Evolutionary conservation across 2,329 filamentous ascomycete species (phyloP), one percentile per base, ranked within the genome.

Genomic region (Aspergillus glaucus): DNA sequence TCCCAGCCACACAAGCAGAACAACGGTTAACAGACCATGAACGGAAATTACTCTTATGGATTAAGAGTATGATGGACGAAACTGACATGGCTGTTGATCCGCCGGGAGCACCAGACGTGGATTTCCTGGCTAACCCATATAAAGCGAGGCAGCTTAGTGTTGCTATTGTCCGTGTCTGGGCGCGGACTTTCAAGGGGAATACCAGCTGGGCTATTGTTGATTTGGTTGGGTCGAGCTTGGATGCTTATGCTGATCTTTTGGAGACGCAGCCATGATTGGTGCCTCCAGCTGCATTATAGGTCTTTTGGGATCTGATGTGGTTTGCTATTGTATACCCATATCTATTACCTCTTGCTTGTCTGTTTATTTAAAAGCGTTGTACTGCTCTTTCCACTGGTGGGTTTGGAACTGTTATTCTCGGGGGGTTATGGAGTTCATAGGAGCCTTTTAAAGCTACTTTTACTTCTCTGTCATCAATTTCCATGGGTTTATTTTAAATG

Each of bases 11-110:
- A 2, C 71, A 72, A 41, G 55, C 63, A 6, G 70, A 73, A 42
- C 70, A 74, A 44, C 59, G 64, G 22, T 60, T 75, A 14, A 73
- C 72, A 3, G 73, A 74, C 24, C 72, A 75, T 50, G 73, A 75
- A 57, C 62, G 71, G 6, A 75, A 75, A 53, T 57, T 75, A 12
- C 64, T 75, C 9, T 55, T 73, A 22, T 75, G 73, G 73, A 72
- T 75, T 37, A 74, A 73, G 47, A 73, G 70, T 51, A 73, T 75
- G 65, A 73, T 75, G 62, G 72, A 75, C 52, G 73, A 75, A 61
- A 74, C 72, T 10, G 72, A 75, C 50, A 74, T 74, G 69, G 68
- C 68, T 21, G 64, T 73, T 15, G 64, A 65, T 49, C 61, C 66
- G 14, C 59, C 61, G 3, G 66, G 68, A 2, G 62, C 63, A 10